Base-by-base conservation (phyloP, 208 protist species). In the Trypanosoma avium region DNA sequence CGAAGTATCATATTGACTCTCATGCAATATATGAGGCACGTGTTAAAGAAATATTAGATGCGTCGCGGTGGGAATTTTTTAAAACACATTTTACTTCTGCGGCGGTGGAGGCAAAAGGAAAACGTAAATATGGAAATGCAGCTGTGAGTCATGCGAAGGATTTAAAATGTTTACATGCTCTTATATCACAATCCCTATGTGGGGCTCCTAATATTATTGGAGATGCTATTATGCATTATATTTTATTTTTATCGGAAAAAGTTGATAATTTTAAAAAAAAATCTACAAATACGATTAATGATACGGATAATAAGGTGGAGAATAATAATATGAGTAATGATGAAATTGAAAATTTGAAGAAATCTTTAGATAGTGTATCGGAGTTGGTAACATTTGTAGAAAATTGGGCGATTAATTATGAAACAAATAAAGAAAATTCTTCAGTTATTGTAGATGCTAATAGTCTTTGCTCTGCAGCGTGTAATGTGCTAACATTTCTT, bases 101-200 rank as follows among this genome's bases (percentile, higher is more conserved):
- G 4, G 50, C 38, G 4, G 24, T 15, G 10, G 53, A 72, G 32
- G 47, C 60, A 6, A 15, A 26, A 22, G 26, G 45, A 8, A 40
- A 46, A 59, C 79, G 58, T 4, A 90, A 89, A 53, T 93, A 82
- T 54, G 90, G 90, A 38, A 95, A 95, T 66, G 90, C 82, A 3
- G 90, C 84, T 6, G 90, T 93, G 33, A 65, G 77, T 29, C 77
- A 93, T 61, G 73, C 74, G 13, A 74, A 30, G 30, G 86, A 92
- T 70, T 59, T 95, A 29, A 95, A 95, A 71, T 95, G 90, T 58
- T 69, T 93, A n/a, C 90, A 95, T 70, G 90, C 90, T 0, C 75
- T 93, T 29, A 81, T 83, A 36, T 86, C 84, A 7, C 86, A 95
- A 70, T 78, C 70, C 2, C 62, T 95, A 19, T 76, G 75, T n/a